Evolutionary conservation across 2,329 filamentous ascomycete species (phyloP), one percentile per base, ranked within the genome.

Genomic region (Colletotrichum scovillei): DNA sequence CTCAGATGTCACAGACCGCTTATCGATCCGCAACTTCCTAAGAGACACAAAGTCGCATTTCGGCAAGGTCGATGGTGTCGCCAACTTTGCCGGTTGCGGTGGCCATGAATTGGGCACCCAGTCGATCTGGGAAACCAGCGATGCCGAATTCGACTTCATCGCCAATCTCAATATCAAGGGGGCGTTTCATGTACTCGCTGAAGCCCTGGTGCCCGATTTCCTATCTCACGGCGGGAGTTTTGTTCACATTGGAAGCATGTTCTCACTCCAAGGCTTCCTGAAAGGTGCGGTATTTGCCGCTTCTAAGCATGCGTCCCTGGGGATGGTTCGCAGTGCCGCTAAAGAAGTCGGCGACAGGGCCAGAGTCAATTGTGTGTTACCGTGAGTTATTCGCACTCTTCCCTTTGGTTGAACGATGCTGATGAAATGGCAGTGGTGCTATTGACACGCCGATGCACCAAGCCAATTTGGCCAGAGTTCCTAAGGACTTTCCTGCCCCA

Each of bases 401-500:
- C 19, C 4, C 2, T 14, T 8, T n/a, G 9, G 7, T 11, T 26
- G 14, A 22, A 9, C 14, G n/a, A 16, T 14, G 22, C 24, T 71
- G 4, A 62, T 19, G 52, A 5, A 14, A 9, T 2, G 6, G 5
- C 4, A 74, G 71, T 16, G 72, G 67, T 12, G 63, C 68, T 3
- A 72, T 74, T 4, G 72, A 74, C 38, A 71, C 70, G 3, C 67
- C 62, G 9, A 71, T 67, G 71, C 71, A 71, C 11, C 67, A 49
- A 11, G 71, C 49, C 12, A 71, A 71, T n/a, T 56, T 66, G n/a
- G 67, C 56, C 35, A 30, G 67, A 11, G 60, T 66, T 2, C 42
- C 24, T 8, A 66, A 66, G 5, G 60, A 73, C 14, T 73, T 70
- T 4, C 67, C 67, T n/a, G 67, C 71, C 2, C 71, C 66, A 14